These are phyloP conservation scores for Yarrowia osloensis DNA, from an alignment of 805 yeast species.

Conservation along the genomic window DNA sequence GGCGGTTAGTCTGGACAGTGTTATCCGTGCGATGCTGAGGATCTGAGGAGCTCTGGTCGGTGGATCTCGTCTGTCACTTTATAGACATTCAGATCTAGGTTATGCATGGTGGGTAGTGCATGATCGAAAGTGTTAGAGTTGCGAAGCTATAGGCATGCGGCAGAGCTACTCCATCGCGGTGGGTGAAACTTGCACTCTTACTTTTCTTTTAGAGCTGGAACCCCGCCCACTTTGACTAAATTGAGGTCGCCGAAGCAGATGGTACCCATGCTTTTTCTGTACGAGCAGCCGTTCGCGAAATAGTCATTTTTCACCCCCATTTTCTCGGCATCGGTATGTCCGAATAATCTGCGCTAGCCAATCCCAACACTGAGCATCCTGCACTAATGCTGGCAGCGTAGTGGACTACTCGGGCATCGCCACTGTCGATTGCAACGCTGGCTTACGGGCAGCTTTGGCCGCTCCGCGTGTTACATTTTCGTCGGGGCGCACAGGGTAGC, in stretches of 20 bases:
- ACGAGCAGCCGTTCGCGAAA: conserved; percentile 8
- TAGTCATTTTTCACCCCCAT: background rate
- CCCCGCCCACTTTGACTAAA: conserved; percentile 24
- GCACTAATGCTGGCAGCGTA: conserved; percentile 17
- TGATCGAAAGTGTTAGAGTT: conserved; percentile 3
- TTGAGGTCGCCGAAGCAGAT: conserved; percentile 14
- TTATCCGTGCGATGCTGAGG: conserved; percentile 13
- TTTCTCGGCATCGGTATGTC: background rate
- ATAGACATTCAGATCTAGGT: conserved; percentile 26
- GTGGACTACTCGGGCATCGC: background rate
- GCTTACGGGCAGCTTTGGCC: background rate
- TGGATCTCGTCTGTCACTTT: conserved; percentile 25
- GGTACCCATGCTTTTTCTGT: conserved; percentile 29
- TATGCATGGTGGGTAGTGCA: conserved; percentile 13
- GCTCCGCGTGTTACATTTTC: background rate
- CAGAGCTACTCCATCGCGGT: conserved; percentile 13
- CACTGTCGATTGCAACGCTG: conserved; percentile 1
- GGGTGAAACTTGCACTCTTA: background rate
- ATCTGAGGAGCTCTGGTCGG: conserved; percentile 12
- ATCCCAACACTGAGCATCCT: conserved; percentile 15
- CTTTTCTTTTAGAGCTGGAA: background rate
- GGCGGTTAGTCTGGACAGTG: background rate
- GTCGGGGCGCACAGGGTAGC: background rate
- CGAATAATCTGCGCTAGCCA: conserved; percentile 18
- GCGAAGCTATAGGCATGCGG: conserved; percentile 17